A percentile compares a stretch with the other conserved stretches of the same genome.
phyloP scores from a whole-genome alignment of 331 rosid species.

The Arachis monticola region DNA sequence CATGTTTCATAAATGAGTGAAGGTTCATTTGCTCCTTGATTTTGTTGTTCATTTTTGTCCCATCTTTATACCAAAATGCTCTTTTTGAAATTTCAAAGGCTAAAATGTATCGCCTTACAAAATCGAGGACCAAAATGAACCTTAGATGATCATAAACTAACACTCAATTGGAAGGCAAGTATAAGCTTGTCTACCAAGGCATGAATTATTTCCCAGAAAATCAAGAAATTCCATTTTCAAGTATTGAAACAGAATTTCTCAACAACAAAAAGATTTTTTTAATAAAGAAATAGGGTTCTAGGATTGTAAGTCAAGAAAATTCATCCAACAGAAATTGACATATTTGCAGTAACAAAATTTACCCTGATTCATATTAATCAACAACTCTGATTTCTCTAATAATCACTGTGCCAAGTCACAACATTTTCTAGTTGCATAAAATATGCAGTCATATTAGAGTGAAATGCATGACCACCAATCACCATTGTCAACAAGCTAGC shows the following conservation, averaged over 20 bases:
- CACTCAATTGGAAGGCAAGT: neutral
- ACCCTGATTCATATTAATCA: no score
- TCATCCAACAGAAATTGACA: constrained; percentile 1
- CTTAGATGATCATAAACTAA: no score
- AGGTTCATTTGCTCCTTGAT: neutral
- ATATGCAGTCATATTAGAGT: constrained; percentile 8
- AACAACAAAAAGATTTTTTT: neutral
- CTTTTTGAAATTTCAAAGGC: no score
- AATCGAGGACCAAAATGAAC: no score
- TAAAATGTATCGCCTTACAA: no score
- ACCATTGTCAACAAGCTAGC: neutral
- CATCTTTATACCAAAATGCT: no score
- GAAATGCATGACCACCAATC: neutral
- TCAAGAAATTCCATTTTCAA: neutral
- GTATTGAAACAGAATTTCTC: neutral
- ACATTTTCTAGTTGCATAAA: constrained; percentile 12
- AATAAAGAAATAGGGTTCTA: neutral
- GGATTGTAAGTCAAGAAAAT: neutral
- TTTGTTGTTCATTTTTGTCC: no score
- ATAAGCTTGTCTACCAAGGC: neutral
- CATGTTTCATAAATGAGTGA: neutral
- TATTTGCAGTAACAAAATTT: neutral
- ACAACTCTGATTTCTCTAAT: neutral
- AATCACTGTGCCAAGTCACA: neutral
- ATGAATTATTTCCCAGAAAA: neutral